phyloP scores from a whole-genome alignment of 139 green algal species.

The Chlorella sp. region DNA sequence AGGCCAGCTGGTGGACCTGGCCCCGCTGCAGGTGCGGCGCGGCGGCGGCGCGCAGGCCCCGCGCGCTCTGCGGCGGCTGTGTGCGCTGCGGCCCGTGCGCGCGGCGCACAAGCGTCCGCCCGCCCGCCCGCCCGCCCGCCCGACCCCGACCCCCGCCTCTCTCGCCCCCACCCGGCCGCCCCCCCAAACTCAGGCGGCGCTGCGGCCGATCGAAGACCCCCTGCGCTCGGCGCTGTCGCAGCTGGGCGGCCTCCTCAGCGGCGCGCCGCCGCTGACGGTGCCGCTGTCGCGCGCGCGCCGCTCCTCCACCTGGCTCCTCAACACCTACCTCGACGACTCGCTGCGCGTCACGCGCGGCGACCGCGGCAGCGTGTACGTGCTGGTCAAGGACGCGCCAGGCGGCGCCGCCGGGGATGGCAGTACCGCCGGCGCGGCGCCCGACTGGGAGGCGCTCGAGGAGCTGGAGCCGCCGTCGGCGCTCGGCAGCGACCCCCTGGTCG shows the following conservation, averaged over 20 bases:
- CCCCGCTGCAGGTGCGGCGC: slow-evolving; percentile 50
- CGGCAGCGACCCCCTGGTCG: neutral
- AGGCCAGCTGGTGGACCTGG: slow-evolving; percentile 78
- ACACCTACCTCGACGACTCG: slow-evolving; percentile 68
- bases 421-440: neutral
- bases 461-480: neutral
- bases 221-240: slow-evolving; percentile 24
- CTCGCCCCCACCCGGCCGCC: neutral
- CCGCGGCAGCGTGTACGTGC: slow-evolving; percentile 63
- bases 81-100: too few species aligned
- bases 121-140: too few species aligned
- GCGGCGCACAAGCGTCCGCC: neutral
- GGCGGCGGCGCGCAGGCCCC: too few species aligned
- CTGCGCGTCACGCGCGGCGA: slow-evolving; percentile 73
- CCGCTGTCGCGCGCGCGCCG: too few species aligned
- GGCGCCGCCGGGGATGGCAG: neutral
- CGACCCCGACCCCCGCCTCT: too few species aligned
- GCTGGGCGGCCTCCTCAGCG: slow-evolving; percentile 48
- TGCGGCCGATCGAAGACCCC: slow-evolving; percentile 39
- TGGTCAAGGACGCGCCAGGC: slow-evolving; percentile 46
- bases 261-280: slow-evolving; percentile 64
- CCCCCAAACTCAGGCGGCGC: slow-evolving; percentile 34
- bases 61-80: too few species aligned
- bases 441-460: slow-evolving; percentile 18
- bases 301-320: slow-evolving; percentile 73